Percentiles rank a stretch among this genome's conserved stretches.
These are phyloP conservation scores for Venturia effusa DNA, from an alignment of 2,329 filamentous ascomycete genomes.

Conservation along the genomic window DNA sequence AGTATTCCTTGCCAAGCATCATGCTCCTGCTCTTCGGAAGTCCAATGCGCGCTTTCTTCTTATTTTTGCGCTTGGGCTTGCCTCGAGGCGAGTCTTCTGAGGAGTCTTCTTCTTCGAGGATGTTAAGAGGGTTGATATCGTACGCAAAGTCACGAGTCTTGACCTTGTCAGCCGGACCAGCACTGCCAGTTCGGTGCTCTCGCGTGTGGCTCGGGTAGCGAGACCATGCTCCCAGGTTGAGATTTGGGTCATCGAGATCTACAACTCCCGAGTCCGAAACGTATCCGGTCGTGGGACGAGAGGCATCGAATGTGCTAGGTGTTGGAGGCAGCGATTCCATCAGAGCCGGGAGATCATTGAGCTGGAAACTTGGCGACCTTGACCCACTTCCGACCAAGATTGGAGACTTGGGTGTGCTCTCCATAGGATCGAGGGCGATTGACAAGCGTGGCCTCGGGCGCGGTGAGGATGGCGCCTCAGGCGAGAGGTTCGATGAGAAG, in stretches of 20 bases:
- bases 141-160: slow-evolving; percentile 32
- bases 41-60: slow-evolving; percentile 16
- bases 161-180: slow-evolving; percentile 28
- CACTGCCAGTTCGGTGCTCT: slow-evolving; percentile 28
- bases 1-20: slow-evolving; percentile 29
- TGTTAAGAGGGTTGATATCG: slow-evolving; percentile 7
- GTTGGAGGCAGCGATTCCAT: not conserved
- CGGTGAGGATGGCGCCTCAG: not conserved
- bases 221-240: slow-evolving; percentile 29
- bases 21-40: slow-evolving; percentile 27
- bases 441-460: not conserved
- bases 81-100: slow-evolving; percentile 14
- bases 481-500: not conserved
- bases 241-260: slow-evolving; percentile 4
- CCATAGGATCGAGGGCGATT: not conserved
- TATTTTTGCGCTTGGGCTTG: slow-evolving; percentile 18
- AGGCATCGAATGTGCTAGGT: not conserved
- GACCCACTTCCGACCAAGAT: not conserved
- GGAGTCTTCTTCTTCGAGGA: slow-evolving; percentile 10
- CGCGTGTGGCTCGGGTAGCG: slow-evolving; percentile 36
- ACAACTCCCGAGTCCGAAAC: not conserved
- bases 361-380: not conserved
- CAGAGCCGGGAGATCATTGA: not conserved
- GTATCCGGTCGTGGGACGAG: not conserved
- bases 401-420: not conserved